Base-by-base conservation (phyloP, 2,329 filamentous ascomycete species). In the Trichoderma breve region DNA sequence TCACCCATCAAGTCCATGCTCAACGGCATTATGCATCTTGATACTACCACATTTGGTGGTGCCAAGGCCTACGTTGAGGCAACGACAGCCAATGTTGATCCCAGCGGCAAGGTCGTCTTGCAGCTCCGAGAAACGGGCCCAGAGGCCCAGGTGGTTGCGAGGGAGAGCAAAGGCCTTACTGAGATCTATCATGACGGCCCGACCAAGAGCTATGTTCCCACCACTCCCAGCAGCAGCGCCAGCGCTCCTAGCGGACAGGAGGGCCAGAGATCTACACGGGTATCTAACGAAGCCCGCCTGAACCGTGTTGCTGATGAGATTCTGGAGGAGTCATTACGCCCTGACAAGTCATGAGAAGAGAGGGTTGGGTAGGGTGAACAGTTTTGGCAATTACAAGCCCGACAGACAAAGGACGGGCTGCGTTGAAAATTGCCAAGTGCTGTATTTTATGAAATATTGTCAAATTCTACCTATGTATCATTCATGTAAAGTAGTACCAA, bases 271-370 rank as follows among this genome's bases (percentile, higher is more conserved):
- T n/a, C 28, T 12, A 67, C 67, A 18, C 68, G 72, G 15, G 57
- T 62, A 8, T 55, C 65, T 18, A 74, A 77, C 34, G 30, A 76
- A 55, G 73, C 75, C 74, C 74, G 78, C 65, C 65, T 74, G 21
- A 73, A 73, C 8, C 74, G 75, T 24, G 76, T 80, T 63, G 71
- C 76, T n/a, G 74, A 80, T 69, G 79, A 79, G 74, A 75, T 81
- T 67, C 60, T 80, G 72, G 73, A 70, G 15, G 73, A 75, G 15
- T 63, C 51, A 34, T 57, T 34, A 5, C 55, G 72, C 65, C 28
- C n/a, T 73, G 18, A 34, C 64, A 36, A 47, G 68, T 36, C 83
- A 93, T 92, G 84, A 93, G 90, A 75, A 93, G 80, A 93, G 90
- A 75, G 93, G 80, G 63, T 75, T 28, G 78, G n/a, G 65, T 6